Evolutionary conservation across 2,329 filamentous ascomycete genomes (phyloP), one percentile per base, ranked within the genome.

Genomic region (Sarocladium strictum): DNA sequence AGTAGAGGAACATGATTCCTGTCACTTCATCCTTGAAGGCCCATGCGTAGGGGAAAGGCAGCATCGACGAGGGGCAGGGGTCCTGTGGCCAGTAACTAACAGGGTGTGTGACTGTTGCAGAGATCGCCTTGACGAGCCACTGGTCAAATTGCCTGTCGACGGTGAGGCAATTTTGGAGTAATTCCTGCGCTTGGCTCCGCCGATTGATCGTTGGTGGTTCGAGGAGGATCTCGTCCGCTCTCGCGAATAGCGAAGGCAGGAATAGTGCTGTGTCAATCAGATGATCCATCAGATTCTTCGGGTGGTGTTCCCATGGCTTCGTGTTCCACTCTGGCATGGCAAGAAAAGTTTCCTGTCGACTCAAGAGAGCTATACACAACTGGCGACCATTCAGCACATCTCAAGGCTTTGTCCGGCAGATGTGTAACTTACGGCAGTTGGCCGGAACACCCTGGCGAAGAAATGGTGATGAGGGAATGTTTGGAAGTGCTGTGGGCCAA

Each of bases 401-500:
- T 21, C 21, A 2, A 7, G 38, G 15, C 12, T 27, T n/a, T n/a
- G 15, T n/a, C 23, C n/a, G 10, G n/a, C 6, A 27, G n/a, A 17
- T 27, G 23, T 7, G 24, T 11, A 7, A 70, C 78, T 69, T 68
- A 81, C 79, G 45, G 75, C 76, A 49, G 69, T 73, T 14, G 76
- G 78, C 23, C 80, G 74, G 58, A 78, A 83, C 4, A 83, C 71
- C 11, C 79, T 72, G 23, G 75, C 73, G 55, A 83, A 83, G 62
- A 80, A 82, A 60, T 83, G 79, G 56, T 83, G 80, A 11, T 76
- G 70, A 2, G 80, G 80, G 53, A 83, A 83, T 0, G 65, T 65
- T 35, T 69, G 69, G 57, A 80, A 83, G 40, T 67, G 64, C 2
- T 67, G 65, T 0, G 80, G 76, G 0, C 79, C 78, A 17, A 69